Percentiles rank a stretch among this genome's conserved stretches.
Conservation (phyloP, 345 rosid species). For the Clarkia xantiana region DNA sequence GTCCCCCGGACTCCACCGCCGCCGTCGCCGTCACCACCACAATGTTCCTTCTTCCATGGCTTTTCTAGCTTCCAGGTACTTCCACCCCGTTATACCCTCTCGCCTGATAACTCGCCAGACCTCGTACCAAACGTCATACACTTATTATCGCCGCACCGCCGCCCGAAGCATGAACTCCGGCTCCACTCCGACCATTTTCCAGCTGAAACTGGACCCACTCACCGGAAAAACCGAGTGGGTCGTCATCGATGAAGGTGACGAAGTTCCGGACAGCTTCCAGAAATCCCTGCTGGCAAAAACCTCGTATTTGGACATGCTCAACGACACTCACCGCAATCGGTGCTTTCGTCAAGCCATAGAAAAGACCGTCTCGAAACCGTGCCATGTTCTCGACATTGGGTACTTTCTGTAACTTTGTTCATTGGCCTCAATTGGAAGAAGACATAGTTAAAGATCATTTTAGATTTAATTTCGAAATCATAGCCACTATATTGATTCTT, state of each 20-base stretch:
- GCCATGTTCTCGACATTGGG: constrained; percentile 92
- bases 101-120: constrained; percentile 4
- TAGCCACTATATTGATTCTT: no score
- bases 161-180: constrained; percentile 31
- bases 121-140: constrained; percentile 3
- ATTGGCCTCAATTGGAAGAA: neutral
- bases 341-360: constrained; percentile 48
- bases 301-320: constrained; percentile 67
- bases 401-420: constrained; percentile 12
- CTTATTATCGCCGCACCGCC: constrained; percentile 7
- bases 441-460: no score
- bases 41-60: constrained; percentile 3
- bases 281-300: constrained; percentile 38
- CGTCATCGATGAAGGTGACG: constrained; percentile 38
- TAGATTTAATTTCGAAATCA: no score
- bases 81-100: neutral
- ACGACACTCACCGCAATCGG: constrained; percentile 41
- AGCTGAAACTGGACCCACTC: constrained; percentile 45
- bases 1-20: neutral
- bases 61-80: constrained; percentile 3
- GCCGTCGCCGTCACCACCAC: neutral
- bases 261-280: constrained; percentile 14
- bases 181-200: constrained; percentile 35
- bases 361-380: constrained; percentile 43
- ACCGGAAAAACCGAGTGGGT: constrained; percentile 62